phyloP scores from a whole-genome alignment of 768 basidiomycete genomes.

The Gelatoporia subvermispora region DNA sequence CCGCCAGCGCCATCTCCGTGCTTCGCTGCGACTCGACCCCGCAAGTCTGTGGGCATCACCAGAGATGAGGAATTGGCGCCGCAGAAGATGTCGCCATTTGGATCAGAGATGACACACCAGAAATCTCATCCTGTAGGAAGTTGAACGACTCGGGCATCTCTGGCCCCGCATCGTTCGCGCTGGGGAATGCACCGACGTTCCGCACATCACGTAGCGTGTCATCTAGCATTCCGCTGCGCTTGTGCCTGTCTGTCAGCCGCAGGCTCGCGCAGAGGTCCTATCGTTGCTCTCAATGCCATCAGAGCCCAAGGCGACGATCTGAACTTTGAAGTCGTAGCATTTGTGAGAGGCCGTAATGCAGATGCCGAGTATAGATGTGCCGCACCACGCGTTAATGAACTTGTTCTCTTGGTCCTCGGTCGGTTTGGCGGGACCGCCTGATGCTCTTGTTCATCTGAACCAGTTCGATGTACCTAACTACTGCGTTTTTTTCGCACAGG shows the following conservation, averaged over 20 bases:
- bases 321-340: conserved; percentile 6
- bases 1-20: conserved; percentile 18
- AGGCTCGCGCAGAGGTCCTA: background rate
- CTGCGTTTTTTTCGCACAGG: no score
- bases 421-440: no score
- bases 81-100: background rate
- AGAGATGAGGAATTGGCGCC: background rate
- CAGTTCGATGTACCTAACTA: no score
- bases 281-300: background rate
- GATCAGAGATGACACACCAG: conserved; percentile 6
- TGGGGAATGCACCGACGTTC: conserved; percentile 2
- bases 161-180: conserved; percentile 2
- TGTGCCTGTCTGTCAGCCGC: background rate
- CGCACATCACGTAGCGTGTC: conserved; percentile 12
- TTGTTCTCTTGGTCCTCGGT: no score
- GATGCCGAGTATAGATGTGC: no score
- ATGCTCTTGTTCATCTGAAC: no score
- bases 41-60: conserved; percentile 11
- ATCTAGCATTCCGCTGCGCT: background rate
- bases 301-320: background rate
- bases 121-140: conserved; percentile 9
- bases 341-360: background rate
- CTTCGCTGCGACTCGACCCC: conserved; percentile 17
- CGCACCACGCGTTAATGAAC: no score
- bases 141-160: background rate